A percentile compares a stretch with the other conserved stretches of the same genome.
Conservation (phyloP, 116 monocot species). For the Zostera marina region DNA sequence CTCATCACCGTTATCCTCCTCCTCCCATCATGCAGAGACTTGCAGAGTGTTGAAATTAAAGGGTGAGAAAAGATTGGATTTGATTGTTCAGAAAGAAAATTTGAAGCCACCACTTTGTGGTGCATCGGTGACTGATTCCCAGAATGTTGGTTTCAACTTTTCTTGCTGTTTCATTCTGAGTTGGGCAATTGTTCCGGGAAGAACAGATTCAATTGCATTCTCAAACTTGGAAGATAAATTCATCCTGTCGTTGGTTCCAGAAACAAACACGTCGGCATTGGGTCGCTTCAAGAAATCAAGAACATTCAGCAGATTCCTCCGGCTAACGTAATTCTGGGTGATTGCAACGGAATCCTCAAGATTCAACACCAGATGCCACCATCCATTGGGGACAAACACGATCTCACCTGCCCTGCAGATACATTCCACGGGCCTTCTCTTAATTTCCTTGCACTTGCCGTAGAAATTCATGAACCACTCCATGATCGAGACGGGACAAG, state of each 20-base stretch:
- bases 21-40: too few species aligned
- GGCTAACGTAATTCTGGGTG: constrained; percentile 96
- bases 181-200: constrained; percentile 53
- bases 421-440: constrained; percentile 76
- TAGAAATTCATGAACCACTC: constrained; percentile 99
- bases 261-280: constrained; percentile 84
- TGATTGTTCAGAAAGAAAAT: constrained; percentile 43
- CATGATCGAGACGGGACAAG: constrained; percentile 87
- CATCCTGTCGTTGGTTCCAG: constrained; percentile 71
- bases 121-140: constrained; percentile 73
- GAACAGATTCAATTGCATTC: constrained; percentile 42
- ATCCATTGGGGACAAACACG: constrained; percentile 93
- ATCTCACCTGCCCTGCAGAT: constrained; percentile 78
- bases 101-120: constrained; percentile 70
- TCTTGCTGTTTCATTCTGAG: constrained; percentile 33
- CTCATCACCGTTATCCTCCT: too few species aligned
- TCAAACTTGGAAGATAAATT: constrained; percentile 62
- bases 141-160: constrained; percentile 55
- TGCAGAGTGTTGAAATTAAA: too few species aligned
- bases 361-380: constrained; percentile 98
- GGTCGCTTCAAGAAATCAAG: constrained; percentile 78
- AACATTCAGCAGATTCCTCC: constrained; percentile 82
- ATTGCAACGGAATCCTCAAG: constrained; percentile 91
- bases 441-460: constrained; percentile 34
- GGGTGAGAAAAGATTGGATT: too few species aligned